A percentile compares a stretch with the other conserved stretches of the same genome.
Evolutionary conservation across 2,329 filamentous ascomycete genomes (phyloP).

Genomic region (Fusarium verticillioides): DNA sequence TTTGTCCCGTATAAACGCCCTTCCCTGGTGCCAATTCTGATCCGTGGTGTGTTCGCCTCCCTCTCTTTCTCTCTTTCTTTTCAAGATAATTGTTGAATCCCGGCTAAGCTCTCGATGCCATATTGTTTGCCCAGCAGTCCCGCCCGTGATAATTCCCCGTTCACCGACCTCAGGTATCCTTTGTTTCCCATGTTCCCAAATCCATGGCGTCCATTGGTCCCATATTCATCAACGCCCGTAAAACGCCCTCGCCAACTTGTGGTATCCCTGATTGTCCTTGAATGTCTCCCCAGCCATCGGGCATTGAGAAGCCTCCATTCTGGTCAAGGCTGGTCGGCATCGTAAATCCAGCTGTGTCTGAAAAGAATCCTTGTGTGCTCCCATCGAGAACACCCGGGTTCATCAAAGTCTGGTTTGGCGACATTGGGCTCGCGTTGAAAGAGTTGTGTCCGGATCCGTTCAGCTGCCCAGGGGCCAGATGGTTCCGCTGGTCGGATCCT

Average conservation of each 20-base stretch:
- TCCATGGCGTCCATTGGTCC: slow-evolving; percentile 71
- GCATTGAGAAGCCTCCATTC: slow-evolving; percentile 53
- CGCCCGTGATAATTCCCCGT: background rate
- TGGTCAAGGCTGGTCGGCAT: slow-evolving; percentile 41
- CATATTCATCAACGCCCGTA: slow-evolving; percentile 68
- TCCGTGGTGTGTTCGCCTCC: slow-evolving; percentile 3
- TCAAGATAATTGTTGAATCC: background rate
- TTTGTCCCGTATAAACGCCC: slow-evolving; percentile 32
- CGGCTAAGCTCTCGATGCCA: background rate
- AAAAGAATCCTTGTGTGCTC: slow-evolving; percentile 53
- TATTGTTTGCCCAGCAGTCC: background rate
- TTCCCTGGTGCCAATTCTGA: slow-evolving; percentile 6
- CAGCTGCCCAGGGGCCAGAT: slow-evolving; percentile 47
- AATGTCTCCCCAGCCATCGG: slow-evolving; percentile 58
- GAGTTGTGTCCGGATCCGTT: slow-evolving; percentile 56
- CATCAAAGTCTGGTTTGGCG: slow-evolving; percentile 56
- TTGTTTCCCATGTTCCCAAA: slow-evolving; percentile 59
- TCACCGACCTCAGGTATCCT: slow-evolving; percentile 42
- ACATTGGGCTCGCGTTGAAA: slow-evolving; percentile 64
- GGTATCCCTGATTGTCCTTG: slow-evolving; percentile 60
- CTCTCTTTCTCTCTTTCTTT: slow-evolving; percentile 8
- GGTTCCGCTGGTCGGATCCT: slow-evolving; percentile 47
- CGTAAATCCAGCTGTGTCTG: slow-evolving; percentile 53
- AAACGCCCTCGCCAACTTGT: slow-evolving; percentile 66
- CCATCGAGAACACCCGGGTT: slow-evolving; percentile 53